Base-by-base conservation (phyloP, 148 eudicot species). In the Selenicereus undatus region DNA sequence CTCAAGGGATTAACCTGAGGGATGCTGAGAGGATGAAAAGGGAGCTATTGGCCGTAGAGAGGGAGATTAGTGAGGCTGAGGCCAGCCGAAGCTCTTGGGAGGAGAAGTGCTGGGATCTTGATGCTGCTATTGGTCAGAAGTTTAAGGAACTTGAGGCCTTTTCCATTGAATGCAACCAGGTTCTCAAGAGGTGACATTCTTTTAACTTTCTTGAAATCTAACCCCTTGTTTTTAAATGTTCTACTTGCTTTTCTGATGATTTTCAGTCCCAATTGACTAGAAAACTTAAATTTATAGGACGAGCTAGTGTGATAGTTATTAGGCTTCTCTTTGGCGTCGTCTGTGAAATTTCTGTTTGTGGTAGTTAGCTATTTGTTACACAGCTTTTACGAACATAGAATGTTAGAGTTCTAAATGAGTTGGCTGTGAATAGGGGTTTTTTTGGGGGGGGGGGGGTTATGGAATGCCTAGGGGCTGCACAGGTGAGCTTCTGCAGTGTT, bases 11-110 rank as follows among this genome's bases (percentile, higher is more conserved):
- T 84, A 94, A 90, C 81, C 18, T 86, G n/a, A 88, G 97, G 90
- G 99, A 89, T 83, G 99, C 98, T 8, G 99, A 92, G 86, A 91
- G 98, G 89, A 97, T 97, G 98, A 94, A 89, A 87, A 87, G 92
- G 78, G 98, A 97, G 84, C 72, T 94, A 82, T 86, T 81, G 86
- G 90, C 91, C 22, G 89, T 91, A 76, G 98, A 94, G 90, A 88
- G 93, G 83, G 97, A 94, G 69, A 92, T 94, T 62, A 91, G 79
- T 80, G 95, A 92, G 69, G 86, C 91, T 30, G 99, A 97, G 82
- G 81, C 84, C 42, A 85, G 87, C 12, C 86, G 94, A 81, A 93
- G 75, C 80, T 85, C 84, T 0, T 91, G 94, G 97, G 99, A 97
- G 88, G 98, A 94, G 84, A 94, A 91, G 90, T 84, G 84, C 35